Percentiles rank a stretch among this genome's conserved stretches.
Evolutionary conservation across 2,329 filamentous ascomycete genomes (phyloP).

Genomic region (Fusarium sp.): DNA sequence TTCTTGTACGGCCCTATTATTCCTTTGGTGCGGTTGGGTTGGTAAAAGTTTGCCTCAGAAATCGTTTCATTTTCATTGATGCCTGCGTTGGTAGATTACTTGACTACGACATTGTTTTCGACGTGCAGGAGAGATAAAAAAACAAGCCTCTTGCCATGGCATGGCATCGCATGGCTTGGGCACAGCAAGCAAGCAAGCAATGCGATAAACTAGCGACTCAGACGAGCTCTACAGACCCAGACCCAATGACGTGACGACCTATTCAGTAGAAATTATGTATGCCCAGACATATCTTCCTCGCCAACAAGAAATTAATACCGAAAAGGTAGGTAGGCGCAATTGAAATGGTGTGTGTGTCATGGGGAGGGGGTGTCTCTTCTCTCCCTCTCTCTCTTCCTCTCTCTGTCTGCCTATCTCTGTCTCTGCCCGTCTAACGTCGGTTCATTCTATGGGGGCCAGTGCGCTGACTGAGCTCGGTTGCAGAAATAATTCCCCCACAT

Average conservation of each 20-base stretch:
- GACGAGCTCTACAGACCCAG: neutral
- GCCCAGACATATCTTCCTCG: conserved; percentile 34
- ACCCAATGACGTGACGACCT: conserved; percentile 33
- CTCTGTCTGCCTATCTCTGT: neutral
- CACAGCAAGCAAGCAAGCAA: conserved; percentile 12
- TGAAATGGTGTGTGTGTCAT: conserved; percentile 27
- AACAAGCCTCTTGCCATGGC: conserved; percentile 25
- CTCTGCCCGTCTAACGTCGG: conserved; percentile 36
- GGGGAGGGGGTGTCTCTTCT: conserved; percentile 15
- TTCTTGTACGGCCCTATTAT: conserved; percentile 21
- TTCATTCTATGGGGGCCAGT: conserved; percentile 31
- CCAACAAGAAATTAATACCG: conserved; percentile 24
- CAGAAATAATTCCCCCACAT: conserved; percentile 18
- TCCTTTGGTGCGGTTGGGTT: conserved; percentile 5
- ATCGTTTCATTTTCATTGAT: conserved; percentile 21
- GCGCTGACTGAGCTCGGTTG: conserved; percentile 20
- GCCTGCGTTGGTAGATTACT: neutral
- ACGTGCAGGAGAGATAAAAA: conserved; percentile 23
- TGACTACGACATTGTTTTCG: conserved; percentile 5
- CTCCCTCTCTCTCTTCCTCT: neutral
- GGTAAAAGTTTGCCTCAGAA: neutral
- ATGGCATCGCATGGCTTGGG: neutral
- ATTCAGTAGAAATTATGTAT: conserved; percentile 26
- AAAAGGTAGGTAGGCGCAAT: conserved; percentile 10
- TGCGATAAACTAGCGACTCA: neutral